Evolutionary conservation across 2,329 filamentous ascomycete genomes (phyloP), one percentile per base, ranked within the genome.

Genomic region (Hortaea sp.): DNA sequence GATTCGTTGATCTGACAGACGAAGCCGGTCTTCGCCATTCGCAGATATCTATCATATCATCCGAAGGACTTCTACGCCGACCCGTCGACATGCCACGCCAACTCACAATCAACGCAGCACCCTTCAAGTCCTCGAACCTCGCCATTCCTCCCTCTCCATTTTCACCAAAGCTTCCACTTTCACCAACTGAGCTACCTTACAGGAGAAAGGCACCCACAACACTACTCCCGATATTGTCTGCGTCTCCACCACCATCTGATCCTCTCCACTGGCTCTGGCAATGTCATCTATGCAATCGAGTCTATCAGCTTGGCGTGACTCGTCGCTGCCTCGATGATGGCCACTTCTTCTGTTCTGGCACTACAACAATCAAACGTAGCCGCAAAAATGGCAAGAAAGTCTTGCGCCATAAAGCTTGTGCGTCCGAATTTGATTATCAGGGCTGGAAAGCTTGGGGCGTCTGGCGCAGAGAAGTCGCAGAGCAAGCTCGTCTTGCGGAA

Each of bases 271-370:
- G 74, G 74, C 59, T 72, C 31, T 78, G 75, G 75, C 65, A 68
- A 51, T 77, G 75, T 55, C 75, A 78, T 56, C 56, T 70, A 39
- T 78, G 75, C 60, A 59, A 62, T 34, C 63, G 61, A 12, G 64
- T 61, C 7, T 78, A 77, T 57, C 61, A 63, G 1, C 63, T 78
- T 2, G 69, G 66, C 13, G 68, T 68, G 2, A 78, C 75, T 0
- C 68, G 71, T 0, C 69, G 75, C 44, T 77, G 74, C 49, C 68
- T 77, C 6, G 65, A 72, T 40, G 74, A 77, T 51, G 74, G 75
- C 1, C 75, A 78, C 56, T 61, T 63, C 49, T 77, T 76, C 64
- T 78, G 75, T 62, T 62, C 70, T 3, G 73, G 74, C 49, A 67
- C 57, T 1, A 70, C 66, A 1, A 60, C 62, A 0, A 53, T 67